Evolutionary conservation across 2,329 filamentous ascomycete genomes (phyloP).

Genomic region (Didymosphaeria variabile): DNA sequence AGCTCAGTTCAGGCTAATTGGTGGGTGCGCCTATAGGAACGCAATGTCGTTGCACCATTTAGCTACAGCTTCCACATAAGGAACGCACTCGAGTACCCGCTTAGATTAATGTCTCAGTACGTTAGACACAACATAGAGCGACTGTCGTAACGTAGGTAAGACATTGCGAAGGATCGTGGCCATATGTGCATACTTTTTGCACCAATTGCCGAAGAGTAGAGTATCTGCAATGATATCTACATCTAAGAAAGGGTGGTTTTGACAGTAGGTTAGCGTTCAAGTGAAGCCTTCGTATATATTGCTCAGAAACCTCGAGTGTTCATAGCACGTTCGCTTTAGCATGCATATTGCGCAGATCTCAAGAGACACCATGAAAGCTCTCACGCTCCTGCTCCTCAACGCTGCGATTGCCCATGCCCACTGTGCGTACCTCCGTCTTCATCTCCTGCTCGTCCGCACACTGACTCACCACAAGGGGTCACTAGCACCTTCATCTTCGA

Average conservation of each 20-base stretch:
- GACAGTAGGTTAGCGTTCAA: background rate
- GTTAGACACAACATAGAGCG: background rate
- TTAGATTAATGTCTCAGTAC: conserved; percentile 2
- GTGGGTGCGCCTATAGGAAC: background rate
- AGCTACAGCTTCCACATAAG: background rate
- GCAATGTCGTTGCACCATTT: background rate
- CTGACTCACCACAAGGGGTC: background rate
- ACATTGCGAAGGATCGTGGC: background rate
- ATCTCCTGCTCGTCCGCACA: background rate
- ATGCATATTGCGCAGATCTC: background rate
- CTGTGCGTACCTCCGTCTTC: background rate
- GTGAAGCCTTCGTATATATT: background rate
- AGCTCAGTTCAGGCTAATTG: conserved; percentile 3
- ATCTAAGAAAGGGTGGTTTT: background rate
- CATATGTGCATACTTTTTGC: background rate
- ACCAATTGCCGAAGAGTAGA: background rate
- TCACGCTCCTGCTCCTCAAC: background rate
- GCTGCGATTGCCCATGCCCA: background rate
- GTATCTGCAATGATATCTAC: background rate
- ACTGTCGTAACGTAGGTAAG: background rate
- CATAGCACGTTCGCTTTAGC: no score
- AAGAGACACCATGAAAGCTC: background rate
- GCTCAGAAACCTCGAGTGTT: background rate
- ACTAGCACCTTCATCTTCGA: conserved; percentile 18
- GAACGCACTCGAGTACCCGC: background rate